phyloP scores from a whole-genome alignment of 768 basidiomycete genomes.

The Omphalotus guepiniiformis region DNA sequence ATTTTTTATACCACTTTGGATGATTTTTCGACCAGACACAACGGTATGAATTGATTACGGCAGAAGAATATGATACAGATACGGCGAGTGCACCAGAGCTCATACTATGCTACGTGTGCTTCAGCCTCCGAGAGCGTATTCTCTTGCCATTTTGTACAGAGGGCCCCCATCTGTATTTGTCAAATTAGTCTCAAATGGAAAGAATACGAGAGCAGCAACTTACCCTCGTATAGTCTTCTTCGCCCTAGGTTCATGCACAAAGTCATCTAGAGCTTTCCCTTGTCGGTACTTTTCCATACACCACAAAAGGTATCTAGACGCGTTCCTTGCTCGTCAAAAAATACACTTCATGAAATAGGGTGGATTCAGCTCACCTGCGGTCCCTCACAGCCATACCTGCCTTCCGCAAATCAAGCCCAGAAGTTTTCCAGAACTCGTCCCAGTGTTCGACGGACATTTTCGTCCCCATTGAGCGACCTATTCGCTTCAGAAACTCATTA shows the following conservation, averaged over 20 bases:
- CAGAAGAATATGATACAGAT: not conserved
- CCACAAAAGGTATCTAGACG: conserved; percentile 74
- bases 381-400: conserved; percentile 65
- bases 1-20: not conserved
- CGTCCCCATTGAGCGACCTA: conserved; percentile 64
- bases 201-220: conserved; percentile 21
- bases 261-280: conserved; percentile 48
- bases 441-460: conserved; percentile 63
- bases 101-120: conserved; percentile 1
- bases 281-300: conserved; percentile 76
- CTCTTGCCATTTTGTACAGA: conserved; percentile 10
- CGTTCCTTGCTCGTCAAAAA: conserved; percentile 5
- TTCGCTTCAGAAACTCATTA: conserved; percentile 63
- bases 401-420: conserved; percentile 55
- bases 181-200: not conserved
- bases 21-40: not conserved
- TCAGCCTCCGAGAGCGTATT: conserved; percentile 8
- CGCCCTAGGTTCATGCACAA: conserved; percentile 62
- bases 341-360: not conserved
- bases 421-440: conserved; percentile 66
- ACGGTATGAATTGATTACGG: not conserved
- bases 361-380: conserved; percentile 49
- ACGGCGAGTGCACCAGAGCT: not conserved
- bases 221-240: conserved; percentile 82
- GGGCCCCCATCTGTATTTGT: conserved; percentile 9